Evolutionary conservation across 768 basidiomycete genomes (phyloP).

Genomic region (Lactarius deliciosus): DNA sequence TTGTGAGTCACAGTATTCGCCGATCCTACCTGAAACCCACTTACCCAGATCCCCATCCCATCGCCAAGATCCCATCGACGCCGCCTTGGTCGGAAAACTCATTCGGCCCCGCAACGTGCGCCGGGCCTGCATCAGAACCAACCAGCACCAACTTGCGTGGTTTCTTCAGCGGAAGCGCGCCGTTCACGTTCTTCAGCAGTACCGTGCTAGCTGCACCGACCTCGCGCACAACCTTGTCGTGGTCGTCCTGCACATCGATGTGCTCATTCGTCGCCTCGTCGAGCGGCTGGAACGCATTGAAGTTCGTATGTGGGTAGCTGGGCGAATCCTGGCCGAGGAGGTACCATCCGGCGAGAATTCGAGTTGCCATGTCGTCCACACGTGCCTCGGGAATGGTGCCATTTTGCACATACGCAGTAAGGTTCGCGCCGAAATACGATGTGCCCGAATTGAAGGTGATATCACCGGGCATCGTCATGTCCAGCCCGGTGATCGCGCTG

Average conservation of each 20-base stretch:
- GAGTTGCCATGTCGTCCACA: conserved; percentile 79
- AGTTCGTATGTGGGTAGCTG: conserved; percentile 65
- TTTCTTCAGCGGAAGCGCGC: conserved; percentile 57
- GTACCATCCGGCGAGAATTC: conserved; percentile 74
- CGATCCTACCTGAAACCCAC: conserved; percentile 32
- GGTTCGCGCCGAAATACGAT: conserved; percentile 66
- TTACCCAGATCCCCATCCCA: conserved; percentile 88
- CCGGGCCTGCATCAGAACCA: conserved; percentile 54
- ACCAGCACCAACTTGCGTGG: conserved; percentile 59
- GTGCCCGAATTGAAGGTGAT: conserved; percentile 46
- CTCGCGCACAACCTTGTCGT: conserved; percentile 63
- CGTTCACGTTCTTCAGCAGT: conserved; percentile 67
- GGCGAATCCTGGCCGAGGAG: conserved; percentile 61
- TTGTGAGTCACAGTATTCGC: neutral
- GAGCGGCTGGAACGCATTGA: conserved; percentile 60
- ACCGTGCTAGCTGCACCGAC: conserved; percentile 75
- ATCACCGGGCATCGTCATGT: conserved; percentile 64
- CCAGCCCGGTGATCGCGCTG: conserved; percentile 58
- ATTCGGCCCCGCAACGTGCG: conserved; percentile 45
- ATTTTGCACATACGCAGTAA: conserved; percentile 67
- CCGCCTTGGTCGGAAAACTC: conserved; percentile 44
- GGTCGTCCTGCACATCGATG: conserved; percentile 69
- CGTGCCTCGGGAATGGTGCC: conserved; percentile 65
- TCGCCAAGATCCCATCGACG: conserved; percentile 67
- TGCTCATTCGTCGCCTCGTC: conserved; percentile 56